phyloP scores from a whole-genome alignment of 345 rosid species.

The Gossypium sturtianum region DNA sequence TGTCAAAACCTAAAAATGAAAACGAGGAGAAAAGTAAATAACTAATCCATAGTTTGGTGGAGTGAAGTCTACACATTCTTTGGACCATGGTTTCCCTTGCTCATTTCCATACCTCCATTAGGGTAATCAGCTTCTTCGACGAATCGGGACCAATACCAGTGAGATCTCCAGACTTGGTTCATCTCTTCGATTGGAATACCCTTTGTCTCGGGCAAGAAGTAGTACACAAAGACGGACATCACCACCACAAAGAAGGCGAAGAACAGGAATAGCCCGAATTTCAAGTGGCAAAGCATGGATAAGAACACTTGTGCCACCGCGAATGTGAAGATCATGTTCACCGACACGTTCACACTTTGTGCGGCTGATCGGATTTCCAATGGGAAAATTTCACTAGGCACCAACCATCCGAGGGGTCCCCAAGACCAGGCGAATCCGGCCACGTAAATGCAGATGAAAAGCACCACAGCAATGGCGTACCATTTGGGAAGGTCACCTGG shows the following conservation, averaged over 20 bases:
- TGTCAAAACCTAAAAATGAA: neutral
- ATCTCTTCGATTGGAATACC: constrained; percentile 71
- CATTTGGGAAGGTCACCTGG: constrained; percentile 69
- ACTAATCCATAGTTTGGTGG: neutral
- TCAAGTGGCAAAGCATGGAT: constrained; percentile 73
- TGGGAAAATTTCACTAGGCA: constrained; percentile 91
- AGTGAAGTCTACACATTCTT: constrained; percentile 26
- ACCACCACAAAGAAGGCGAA: constrained; percentile 54
- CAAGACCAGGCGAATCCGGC: constrained; percentile 93
- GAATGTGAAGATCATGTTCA: constrained; percentile 88
- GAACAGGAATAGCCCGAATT: constrained; percentile 64
- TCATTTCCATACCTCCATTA: constrained; percentile 39
- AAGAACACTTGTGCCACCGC: constrained; percentile 66
- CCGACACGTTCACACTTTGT: constrained; percentile 76
- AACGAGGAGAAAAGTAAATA: neutral
- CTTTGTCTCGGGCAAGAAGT: constrained; percentile 67
- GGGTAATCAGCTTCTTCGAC: constrained; percentile 29
- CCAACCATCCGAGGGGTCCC: constrained; percentile 97
- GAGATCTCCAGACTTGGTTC: constrained; percentile 52
- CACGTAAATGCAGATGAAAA: constrained; percentile 76
- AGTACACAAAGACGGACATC: constrained; percentile 50
- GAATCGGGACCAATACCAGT: constrained; percentile 63
- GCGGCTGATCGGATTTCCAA: constrained; percentile 85
- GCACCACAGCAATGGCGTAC: constrained; percentile 76
- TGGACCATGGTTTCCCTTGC: constrained; percentile 22